Percentiles rank a stretch among this genome's conserved stretches.
These are phyloP conservation scores for Populus pruinosa DNA, from an alignment of 345 rosid species.

Conservation along the genomic window DNA sequence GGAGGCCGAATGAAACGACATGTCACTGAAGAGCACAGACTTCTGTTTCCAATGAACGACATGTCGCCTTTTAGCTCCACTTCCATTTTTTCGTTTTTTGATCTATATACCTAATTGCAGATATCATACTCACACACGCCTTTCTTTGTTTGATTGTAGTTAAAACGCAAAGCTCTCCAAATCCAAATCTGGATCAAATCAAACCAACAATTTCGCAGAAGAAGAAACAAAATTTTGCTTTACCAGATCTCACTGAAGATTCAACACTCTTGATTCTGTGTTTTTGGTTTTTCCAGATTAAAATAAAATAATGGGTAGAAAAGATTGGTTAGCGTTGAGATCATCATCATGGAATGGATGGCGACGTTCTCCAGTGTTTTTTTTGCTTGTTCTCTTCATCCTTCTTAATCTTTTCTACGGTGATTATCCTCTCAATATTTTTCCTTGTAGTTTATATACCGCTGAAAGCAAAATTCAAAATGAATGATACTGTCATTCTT, in stretches of 20 bases:
- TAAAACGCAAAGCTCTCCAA: not conserved
- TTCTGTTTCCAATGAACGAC: no score
- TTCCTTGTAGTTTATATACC: not conserved
- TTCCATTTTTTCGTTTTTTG: no score
- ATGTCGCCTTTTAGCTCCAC: no score
- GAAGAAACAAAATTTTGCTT: not conserved
- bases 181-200: not conserved
- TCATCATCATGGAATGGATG: constrained; percentile 53
- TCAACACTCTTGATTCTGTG: not conserved
- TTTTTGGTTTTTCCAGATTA: not conserved
- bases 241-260: not conserved
- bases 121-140: not conserved
- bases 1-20: no score
- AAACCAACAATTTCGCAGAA: not conserved
- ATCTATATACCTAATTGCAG: not conserved
- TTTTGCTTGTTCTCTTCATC: constrained; percentile 51
- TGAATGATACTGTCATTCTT: not conserved
- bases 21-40: not conserved
- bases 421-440: constrained; percentile 5
- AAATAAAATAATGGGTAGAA: not conserved
- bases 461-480: not conserved
- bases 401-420: constrained; percentile 59
- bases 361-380: constrained; percentile 52
- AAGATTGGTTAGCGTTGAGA: constrained; percentile 33
- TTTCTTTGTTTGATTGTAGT: not conserved